These are phyloP conservation scores for Gymnopilus junonius DNA, from an alignment of 768 basidiomycete genomes.

Conservation along the genomic window DNA sequence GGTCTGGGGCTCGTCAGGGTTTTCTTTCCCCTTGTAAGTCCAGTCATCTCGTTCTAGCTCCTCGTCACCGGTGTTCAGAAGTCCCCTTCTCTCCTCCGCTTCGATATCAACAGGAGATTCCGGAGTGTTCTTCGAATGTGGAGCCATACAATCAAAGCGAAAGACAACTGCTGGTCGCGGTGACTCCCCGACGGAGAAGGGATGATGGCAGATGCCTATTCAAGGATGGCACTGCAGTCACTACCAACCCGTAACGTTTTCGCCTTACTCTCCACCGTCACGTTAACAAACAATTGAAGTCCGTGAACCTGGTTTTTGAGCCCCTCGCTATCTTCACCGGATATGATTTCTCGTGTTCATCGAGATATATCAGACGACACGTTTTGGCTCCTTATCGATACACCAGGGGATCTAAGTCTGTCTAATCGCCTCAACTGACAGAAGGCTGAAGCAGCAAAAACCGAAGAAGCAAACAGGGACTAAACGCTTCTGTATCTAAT, in stretches of 20 bases:
- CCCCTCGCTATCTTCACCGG: too few species aligned
- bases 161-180: background rate
- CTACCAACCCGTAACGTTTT: background rate
- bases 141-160: background rate
- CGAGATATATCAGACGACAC: too few species aligned
- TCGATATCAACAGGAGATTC: conserved; percentile 1
- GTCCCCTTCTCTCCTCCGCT: conserved; percentile 43
- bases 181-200: background rate
- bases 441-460: too few species aligned
- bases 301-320: background rate
- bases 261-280: background rate
- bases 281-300: too few species aligned
- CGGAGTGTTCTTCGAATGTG: conserved; percentile 3
- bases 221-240: background rate
- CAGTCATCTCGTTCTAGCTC: conserved; percentile 20
- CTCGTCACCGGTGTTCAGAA: conserved; percentile 34
- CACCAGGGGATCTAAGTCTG: too few species aligned
- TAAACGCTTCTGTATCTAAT: too few species aligned
- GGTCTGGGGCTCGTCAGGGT: conserved; percentile 12
- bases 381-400: too few species aligned
- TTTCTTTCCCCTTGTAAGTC: conserved; percentile 28
- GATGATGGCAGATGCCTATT: background rate
- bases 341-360: too few species aligned
- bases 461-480: too few species aligned
- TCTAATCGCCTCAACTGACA: too few species aligned